Conservation (phyloP, 2,329 filamentous ascomycete genomes). For the Phaeosphaeriaceae sp. region DNA sequence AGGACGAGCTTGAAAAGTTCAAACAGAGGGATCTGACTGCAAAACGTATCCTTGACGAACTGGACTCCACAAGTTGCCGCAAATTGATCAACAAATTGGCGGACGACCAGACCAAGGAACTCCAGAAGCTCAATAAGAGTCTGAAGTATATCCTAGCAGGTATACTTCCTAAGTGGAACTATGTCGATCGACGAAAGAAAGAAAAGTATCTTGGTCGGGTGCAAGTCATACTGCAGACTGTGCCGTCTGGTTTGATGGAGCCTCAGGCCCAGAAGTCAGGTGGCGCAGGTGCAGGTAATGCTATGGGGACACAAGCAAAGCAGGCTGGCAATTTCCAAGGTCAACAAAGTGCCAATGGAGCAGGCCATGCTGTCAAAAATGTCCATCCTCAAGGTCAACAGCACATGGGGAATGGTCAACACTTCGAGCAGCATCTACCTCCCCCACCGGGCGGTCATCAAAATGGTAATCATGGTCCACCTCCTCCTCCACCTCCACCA, state of each 20-base stretch:
- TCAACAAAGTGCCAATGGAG: neutral
- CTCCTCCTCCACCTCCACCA: slow-evolving; percentile 18
- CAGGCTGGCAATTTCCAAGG: slow-evolving; percentile 2
- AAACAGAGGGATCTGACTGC: slow-evolving; percentile 25
- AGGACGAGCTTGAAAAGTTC: slow-evolving; percentile 29
- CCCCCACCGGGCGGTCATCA: slow-evolving; percentile 4
- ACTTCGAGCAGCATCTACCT: slow-evolving; percentile 9
- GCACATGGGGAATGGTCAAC: slow-evolving; percentile 8
- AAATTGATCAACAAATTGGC: slow-evolving; percentile 36
- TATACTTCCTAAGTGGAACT: slow-evolving; percentile 21
- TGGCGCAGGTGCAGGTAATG: neutral
- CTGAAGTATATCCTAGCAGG: slow-evolving; percentile 38
- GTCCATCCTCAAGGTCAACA: slow-evolving; percentile 5
- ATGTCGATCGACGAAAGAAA: slow-evolving; percentile 15
- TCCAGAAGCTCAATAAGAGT: slow-evolving; percentile 27
- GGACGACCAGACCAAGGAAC: slow-evolving; percentile 31
- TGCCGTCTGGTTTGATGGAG: slow-evolving; percentile 23
- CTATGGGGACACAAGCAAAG: slow-evolving; percentile 10
- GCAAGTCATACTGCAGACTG: slow-evolving; percentile 39
- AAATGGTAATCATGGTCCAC: slow-evolving; percentile 5
- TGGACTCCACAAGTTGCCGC: slow-evolving; percentile 34
- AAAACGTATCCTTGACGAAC: slow-evolving; percentile 28
- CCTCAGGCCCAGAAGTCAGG: slow-evolving; percentile 6
- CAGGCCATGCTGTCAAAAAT: slow-evolving; percentile 5
- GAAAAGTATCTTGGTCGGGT: slow-evolving; percentile 25